Evolutionary conservation across 202 grass and related monocot genomes (phyloP), one percentile per base, ranked within the genome.

Genomic region (Sporobolus alterniflorus): DNA sequence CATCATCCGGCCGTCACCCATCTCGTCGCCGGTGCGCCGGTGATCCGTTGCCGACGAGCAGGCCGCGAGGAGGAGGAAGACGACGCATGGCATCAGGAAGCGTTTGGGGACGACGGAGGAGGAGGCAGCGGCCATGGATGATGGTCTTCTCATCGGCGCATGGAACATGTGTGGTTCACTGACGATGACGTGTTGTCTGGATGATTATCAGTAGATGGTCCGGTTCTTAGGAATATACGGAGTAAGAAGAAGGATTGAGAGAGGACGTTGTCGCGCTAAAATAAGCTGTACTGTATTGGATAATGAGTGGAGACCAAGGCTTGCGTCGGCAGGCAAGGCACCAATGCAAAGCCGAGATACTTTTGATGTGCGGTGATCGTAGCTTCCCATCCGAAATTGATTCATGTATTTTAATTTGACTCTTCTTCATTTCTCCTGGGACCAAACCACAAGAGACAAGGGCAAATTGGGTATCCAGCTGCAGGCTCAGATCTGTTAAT

Each of bases 101-200:
- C 25, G 28, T 31, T 22, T 67, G 60, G 51, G 42, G 44, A 7
- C 22, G 54, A 5, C 29, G 78, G n/a, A 36, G 34, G 64, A 26
- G 24, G 28, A 57, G 24, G 28, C 67, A 59, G 50, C 71, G 46
- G 62, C 70, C 71, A 76, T 75, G 69, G 57, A 36, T 48, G 71
- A 39, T 17, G 6, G 11, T 15, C 1, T 7, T 61, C 57, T 61
- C 57, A 15, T 30, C 57, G 21, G 24, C 30, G 60, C 6, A 18
- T 33, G 29, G 60, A 64, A 64, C 7, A 65, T 65, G 63, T 36
- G 31, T 39, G 63, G 63, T 20, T 21, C 63, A 65, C 17, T 39
- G 64, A 67, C 20, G 64, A 67, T 17, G 20, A 67, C 64, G 64
- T 22, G 20, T 67, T 41, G 25, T 28, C 0, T 40, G 34, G 64